A percentile compares a stretch with the other conserved stretches of the same genome.
Evolutionary conservation across 2,329 filamentous ascomycete species (phyloP).

Genomic region (Arachnomyces sp.): DNA sequence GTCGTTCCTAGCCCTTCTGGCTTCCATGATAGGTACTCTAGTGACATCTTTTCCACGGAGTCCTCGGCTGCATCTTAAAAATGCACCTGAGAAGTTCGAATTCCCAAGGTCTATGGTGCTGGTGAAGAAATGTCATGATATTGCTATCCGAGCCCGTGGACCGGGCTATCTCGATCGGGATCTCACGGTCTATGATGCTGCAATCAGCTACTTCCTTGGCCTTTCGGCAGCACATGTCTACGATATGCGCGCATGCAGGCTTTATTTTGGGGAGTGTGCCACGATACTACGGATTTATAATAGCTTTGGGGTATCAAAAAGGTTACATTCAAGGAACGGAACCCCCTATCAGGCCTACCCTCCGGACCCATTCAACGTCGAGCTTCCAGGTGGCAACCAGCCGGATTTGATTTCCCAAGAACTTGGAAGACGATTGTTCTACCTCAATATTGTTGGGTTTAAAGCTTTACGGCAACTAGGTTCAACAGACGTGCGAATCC

Average conservation of each 20-base stretch:
- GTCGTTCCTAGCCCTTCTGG: conserved; percentile 37
- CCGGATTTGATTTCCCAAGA: conserved; percentile 35
- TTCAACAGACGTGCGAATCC: conserved; percentile 59
- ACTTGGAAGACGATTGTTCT: conserved; percentile 60
- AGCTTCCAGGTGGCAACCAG: conserved; percentile 9
- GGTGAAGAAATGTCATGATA: conserved; percentile 35
- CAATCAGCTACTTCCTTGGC: conserved; percentile 37
- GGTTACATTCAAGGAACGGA: conserved; percentile 7
- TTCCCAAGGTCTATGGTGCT: conserved; percentile 37
- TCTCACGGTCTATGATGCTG: conserved; percentile 36
- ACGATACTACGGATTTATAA: conserved; percentile 35
- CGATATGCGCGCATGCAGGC: conserved; percentile 30
- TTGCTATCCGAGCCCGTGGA: conserved; percentile 38
- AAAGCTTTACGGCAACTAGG: conserved; percentile 73
- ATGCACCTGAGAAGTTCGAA: conserved; percentile 27
- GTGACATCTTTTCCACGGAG: conserved; percentile 39
- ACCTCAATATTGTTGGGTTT: conserved; percentile 68
- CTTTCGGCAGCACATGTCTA: conserved; percentile 34
- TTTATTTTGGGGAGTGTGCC: conserved; percentile 37
- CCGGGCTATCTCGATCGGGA: conserved; percentile 35
- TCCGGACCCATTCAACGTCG: conserved; percentile 15
- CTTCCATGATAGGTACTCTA: conserved; percentile 37
- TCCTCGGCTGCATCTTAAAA: conserved; percentile 32
- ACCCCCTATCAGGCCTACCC: background rate
- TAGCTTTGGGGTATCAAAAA: conserved; percentile 22